Base-by-base conservation (phyloP, 495 filamentous ascomycete species). In the Letharia columbiana region DNA sequence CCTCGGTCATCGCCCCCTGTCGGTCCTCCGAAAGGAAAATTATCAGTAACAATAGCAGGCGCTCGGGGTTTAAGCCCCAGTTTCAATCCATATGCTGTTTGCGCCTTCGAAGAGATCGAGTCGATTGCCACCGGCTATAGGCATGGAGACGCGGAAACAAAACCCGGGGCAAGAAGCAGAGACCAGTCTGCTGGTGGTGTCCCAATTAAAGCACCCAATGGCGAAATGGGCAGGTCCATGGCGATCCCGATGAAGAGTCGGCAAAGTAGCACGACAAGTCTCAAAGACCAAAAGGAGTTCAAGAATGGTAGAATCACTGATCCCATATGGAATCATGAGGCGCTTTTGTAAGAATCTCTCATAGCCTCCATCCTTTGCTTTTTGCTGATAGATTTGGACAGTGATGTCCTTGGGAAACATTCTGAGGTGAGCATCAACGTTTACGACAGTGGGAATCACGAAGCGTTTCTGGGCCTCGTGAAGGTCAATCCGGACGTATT, bases 211-310 rank as follows among this genome's bases (percentile, higher is more conserved):
- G 79, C 87, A 44, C 82, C 86, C 41, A 87, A 86, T 45, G 90
- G 87, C 68, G 91, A 94, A 59, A 84, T 84, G 8, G 90, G 91
- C 31, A 82, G 86, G 63, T 85, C 91, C 35, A 96, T 96, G 86
- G 89, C 94, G 23, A 98, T 98, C 70, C 94, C 94, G 4, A 96
- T 96, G 90, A 87, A 87, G 71, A 96, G 91, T 73, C 85, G 94
- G 33, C 93, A 97, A 72, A 96, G 92, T 77, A 97, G 94, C 75
- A 88, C 91, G 75, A 96, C 91, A 52, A 95, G 91, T 72, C 75
- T 88, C 49, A 78, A 82, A 15, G 91, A 95, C 59, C 81, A 84
- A 72, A 83, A 82, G 58, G 86, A 89, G 20, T 84, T 87, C 71
- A 89, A 89, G 73, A 83, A 78, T 13, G 78, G 78, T 45, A 81